Percentiles rank a stretch among this genome's conserved stretches.
These are phyloP conservation scores for Citrullus colocynthis DNA, from an alignment of 306 rosid species.

Conservation along the genomic window DNA sequence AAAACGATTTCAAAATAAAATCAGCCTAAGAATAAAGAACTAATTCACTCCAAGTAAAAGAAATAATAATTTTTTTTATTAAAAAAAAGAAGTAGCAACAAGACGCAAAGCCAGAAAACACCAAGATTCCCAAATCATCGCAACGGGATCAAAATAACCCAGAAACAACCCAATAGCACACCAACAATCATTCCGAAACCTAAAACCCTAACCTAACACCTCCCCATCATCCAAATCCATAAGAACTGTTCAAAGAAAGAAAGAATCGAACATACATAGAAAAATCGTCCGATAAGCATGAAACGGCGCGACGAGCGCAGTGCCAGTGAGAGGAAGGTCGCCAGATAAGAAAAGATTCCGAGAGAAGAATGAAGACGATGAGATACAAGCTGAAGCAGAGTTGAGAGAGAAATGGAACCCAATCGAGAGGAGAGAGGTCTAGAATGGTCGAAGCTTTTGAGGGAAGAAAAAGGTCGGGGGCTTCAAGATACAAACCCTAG, in stretches of 20 bases:
- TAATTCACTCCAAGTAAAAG: not conserved
- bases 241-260: not conserved
- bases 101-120: not conserved
- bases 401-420: not conserved
- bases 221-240: not conserved
- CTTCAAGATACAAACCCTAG: not conserved
- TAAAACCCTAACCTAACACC: not conserved
- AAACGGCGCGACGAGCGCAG: not conserved
- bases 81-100: no score
- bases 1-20: not conserved
- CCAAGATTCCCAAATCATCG: not conserved
- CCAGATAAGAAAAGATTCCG: not conserved
- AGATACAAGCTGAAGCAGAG: not conserved
- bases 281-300: not conserved
- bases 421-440: not conserved
- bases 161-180: not conserved
- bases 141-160: not conserved
- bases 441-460: not conserved
- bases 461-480: not conserved
- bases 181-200: not conserved
- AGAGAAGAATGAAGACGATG: not conserved
- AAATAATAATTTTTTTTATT: not conserved
- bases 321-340: not conserved
- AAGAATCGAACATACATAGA: not conserved
- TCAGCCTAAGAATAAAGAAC: not conserved